These are phyloP conservation scores for Talaromyces amestolkiae DNA, from an alignment of 2,329 filamentous ascomycete species.

Conservation along the genomic window DNA sequence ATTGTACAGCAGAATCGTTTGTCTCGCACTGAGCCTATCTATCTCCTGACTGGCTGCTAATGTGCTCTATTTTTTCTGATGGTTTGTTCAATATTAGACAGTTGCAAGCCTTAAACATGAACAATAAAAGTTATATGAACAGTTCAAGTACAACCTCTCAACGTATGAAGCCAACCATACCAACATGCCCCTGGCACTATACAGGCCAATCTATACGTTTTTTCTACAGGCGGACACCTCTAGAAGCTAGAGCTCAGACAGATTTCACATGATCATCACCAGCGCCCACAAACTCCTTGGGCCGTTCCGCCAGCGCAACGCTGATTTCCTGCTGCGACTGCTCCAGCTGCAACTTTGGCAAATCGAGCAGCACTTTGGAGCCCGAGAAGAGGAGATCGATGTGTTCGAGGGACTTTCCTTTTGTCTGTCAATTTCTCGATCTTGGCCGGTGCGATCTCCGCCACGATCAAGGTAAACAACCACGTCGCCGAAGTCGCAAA, in stretches of 20 bases:
- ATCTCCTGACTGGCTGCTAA: neutral
- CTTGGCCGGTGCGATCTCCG: too few species aligned
- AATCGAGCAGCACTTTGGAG: neutral
- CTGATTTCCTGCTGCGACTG: neutral
- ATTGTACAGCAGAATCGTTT: constrained; percentile 18
- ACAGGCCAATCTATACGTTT: too few species aligned
- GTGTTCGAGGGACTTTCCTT: too few species aligned
- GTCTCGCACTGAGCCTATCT: neutral
- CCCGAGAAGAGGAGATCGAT: neutral
- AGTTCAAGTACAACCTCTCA: neutral
- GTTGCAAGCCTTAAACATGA: neutral
- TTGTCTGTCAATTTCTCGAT: too few species aligned
- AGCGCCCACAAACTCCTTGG: neutral
- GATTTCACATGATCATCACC: neutral
- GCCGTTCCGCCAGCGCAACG: neutral
- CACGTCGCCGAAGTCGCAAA: too few species aligned
- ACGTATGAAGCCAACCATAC: neutral
- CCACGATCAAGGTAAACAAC: too few species aligned
- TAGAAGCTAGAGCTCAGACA: neutral
- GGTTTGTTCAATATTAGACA: neutral
- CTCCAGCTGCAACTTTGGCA: neutral
- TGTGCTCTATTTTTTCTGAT: constrained; percentile 1
- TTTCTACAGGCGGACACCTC: too few species aligned
- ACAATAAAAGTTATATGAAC: neutral
- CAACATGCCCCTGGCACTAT: neutral